Percentiles rank a stretch among this genome's conserved stretches.
These are phyloP conservation scores for Cladophialophora chaetospira DNA, from an alignment of 2,329 filamentous ascomycete genomes.

Conservation along the genomic window DNA sequence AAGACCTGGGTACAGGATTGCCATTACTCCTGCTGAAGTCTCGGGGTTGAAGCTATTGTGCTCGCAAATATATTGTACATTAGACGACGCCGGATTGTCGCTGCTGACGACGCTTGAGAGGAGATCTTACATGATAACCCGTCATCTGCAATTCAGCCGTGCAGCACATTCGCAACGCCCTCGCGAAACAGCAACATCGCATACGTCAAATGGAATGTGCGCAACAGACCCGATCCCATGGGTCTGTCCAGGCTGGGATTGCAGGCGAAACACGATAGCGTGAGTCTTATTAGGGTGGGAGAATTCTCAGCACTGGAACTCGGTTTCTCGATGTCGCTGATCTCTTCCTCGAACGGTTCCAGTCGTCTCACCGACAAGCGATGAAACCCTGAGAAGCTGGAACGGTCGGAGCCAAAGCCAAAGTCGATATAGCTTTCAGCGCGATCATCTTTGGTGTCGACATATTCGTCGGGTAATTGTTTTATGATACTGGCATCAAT, in stretches of 20 bases:
- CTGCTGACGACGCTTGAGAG: neutral
- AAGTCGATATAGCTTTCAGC: conserved; percentile 11
- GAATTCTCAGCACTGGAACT: neutral
- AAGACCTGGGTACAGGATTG: no score
- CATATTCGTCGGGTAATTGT: no score
- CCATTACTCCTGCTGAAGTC: no score
- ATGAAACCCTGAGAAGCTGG: conserved; percentile 9
- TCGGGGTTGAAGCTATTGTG: no score
- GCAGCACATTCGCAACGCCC: neutral
- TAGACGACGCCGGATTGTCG: no score
- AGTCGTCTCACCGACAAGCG: conserved; percentile 5
- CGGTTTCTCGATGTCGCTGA: neutral
- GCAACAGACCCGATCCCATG: neutral
- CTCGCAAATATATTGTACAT: no score
- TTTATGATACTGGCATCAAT: neutral
- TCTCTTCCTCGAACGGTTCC: neutral
- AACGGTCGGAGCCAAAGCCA: conserved; percentile 13
- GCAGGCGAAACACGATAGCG: conserved; percentile 6
- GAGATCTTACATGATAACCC: neutral
- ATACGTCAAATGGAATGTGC: conserved; percentile 2
- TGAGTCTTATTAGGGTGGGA: neutral
- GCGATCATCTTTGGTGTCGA: neutral
- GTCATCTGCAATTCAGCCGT: neutral
- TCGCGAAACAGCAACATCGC: conserved; percentile 14
- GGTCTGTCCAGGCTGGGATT: conserved; percentile 9